These are phyloP conservation scores for Yamadazyma siamensis DNA, from an alignment of 1,139 yeast genomes.

Conservation along the genomic window DNA sequence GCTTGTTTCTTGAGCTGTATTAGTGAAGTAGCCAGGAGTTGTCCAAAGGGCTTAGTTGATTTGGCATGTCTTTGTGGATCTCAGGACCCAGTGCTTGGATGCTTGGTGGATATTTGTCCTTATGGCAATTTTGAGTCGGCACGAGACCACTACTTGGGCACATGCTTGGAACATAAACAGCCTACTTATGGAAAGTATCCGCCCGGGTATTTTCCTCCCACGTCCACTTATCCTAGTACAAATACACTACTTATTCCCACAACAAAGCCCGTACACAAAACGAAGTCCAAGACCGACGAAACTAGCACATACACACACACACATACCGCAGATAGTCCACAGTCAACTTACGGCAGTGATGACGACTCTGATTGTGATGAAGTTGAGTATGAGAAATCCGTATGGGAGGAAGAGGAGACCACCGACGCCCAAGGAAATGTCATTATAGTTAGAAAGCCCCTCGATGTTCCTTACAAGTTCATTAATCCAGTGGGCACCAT, in stretches of 20 bases:
- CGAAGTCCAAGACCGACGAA: constrained; percentile 4
- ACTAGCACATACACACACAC: constrained; percentile 3
- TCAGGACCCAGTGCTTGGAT: constrained; percentile 37
- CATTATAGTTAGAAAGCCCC: constrained; percentile 20
- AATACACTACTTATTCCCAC: background rate
- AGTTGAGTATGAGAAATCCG: constrained; percentile 15
- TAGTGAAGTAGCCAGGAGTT: constrained; percentile 31
- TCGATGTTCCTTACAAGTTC: constrained; percentile 17
- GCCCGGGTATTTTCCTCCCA: constrained; percentile 8
- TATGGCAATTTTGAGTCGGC: constrained; percentile 46
- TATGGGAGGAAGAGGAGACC: constrained; percentile 25
- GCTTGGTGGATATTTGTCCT: constrained; percentile 48
- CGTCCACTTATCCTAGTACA: background rate
- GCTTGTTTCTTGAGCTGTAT: constrained; percentile 51
- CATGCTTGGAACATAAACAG: constrained; percentile 43
- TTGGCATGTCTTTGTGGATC: constrained; percentile 39
- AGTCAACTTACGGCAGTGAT: constrained; percentile 2
- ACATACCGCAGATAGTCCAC: background rate
- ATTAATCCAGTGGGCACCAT: constrained; percentile 13
- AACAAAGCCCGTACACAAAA: constrained; percentile 1
- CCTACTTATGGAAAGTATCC: constrained; percentile 14
- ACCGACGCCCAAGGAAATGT: constrained; percentile 19
- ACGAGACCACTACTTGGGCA: constrained; percentile 54
- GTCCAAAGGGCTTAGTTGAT: constrained; percentile 31
- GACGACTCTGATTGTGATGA: constrained; percentile 3